Conservation (phyloP, 202 grass and related monocot genomes). For the Elaeis oleifera region DNA sequence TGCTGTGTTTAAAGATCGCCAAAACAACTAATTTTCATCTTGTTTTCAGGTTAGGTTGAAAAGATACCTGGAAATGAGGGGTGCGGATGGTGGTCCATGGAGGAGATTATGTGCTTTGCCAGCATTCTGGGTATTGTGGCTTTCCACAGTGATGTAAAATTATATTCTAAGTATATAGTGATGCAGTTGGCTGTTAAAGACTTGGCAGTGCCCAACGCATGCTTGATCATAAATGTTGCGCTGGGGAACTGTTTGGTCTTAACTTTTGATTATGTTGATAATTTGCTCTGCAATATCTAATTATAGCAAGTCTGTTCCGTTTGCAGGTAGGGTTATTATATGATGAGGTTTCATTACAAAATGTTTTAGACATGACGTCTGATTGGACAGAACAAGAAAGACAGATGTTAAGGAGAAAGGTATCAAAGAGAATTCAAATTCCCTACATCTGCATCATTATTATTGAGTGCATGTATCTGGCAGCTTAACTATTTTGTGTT, state of each 20-base stretch:
- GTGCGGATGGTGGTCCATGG: constrained; percentile 97
- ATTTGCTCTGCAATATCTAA: neutral
- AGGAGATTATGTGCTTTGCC: constrained; percentile 91
- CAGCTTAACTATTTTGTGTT: too few relatives aligned
- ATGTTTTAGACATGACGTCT: constrained; percentile 70
- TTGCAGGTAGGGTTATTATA: constrained; percentile 82
- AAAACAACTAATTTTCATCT: constrained; percentile 6
- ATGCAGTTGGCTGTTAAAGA: too few relatives aligned
- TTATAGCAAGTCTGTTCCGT: neutral
- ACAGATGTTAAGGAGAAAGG: constrained; percentile 84
- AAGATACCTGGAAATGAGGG: constrained; percentile 97
- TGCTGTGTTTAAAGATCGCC: neutral
- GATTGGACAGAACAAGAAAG: constrained; percentile 95
- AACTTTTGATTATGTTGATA: too few relatives aligned
- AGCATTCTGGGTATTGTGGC: constrained; percentile 75
- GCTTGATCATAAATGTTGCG: too few relatives aligned
- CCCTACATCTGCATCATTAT: neutral
- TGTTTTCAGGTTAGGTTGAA: constrained; percentile 85
- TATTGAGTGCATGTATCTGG: too few relatives aligned
- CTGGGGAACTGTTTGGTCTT: too few relatives aligned
- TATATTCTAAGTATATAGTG: too few relatives aligned
- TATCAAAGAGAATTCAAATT: constrained; percentile 20
- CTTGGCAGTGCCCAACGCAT: too few relatives aligned
- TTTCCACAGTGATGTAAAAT: neutral
- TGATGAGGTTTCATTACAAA: constrained; percentile 80